Conservation (phyloP, 495 filamentous ascomycete species). For the Hamigera avellanea region DNA sequence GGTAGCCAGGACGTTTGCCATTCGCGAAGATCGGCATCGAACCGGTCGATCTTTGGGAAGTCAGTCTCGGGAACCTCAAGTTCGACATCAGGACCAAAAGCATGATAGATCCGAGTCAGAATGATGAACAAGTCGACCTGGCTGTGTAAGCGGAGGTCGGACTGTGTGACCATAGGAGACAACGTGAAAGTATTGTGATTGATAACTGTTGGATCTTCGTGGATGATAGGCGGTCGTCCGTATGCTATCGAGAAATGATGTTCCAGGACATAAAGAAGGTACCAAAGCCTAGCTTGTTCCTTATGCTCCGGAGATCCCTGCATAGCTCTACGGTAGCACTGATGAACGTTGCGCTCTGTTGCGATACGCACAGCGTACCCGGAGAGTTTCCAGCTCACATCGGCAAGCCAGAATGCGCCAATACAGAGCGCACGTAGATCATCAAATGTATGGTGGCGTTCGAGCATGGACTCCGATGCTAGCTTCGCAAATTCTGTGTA, state of each 20-base stretch:
- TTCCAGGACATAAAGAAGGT: conserved; percentile 42
- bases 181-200: conserved; percentile 40
- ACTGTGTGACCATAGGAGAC: conserved; percentile 30
- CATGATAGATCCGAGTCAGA: conserved; percentile 43
- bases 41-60: conserved; percentile 31
- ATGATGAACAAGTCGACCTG: conserved; percentile 50
- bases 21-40: conserved; percentile 29
- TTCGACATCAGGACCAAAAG: conserved; percentile 47
- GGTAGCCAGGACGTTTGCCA: conserved; percentile 40
- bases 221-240: conserved; percentile 42
- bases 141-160: conserved; percentile 40
- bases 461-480: conserved; percentile 42
- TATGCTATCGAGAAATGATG: conserved; percentile 47
- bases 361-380: conserved; percentile 46
- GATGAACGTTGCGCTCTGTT: conserved; percentile 39
- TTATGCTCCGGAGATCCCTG: conserved; percentile 33
- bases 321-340: conserved; percentile 38
- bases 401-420: conserved; percentile 43
- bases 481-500: conserved; percentile 41
- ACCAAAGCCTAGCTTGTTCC: conserved; percentile 38
- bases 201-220: conserved; percentile 40
- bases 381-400: conserved; percentile 45
- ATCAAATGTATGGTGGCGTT: conserved; percentile 36
- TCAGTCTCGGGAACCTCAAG: conserved; percentile 37
- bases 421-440: conserved; percentile 42